Percentiles rank a stretch among this genome's conserved stretches.
phyloP scores from a whole-genome alignment of 176 grass and related monocot species.

The Cenchrus americanus region DNA sequence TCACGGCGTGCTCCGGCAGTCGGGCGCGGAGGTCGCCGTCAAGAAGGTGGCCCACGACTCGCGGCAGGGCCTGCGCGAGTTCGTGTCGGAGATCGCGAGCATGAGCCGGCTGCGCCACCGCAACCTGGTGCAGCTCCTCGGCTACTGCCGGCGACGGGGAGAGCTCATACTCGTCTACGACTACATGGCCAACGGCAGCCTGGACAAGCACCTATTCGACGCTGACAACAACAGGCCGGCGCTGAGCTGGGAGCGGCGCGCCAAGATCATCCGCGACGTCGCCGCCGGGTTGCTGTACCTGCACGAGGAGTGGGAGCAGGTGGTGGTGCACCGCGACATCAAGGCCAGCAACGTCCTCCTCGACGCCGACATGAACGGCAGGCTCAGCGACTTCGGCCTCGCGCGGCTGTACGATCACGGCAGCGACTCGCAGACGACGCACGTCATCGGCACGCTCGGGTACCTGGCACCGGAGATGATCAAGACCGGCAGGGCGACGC shows the following conservation, averaged over 20 bases:
- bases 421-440: conserved; percentile 53
- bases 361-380: conserved; percentile 70
- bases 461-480: conserved; percentile 84
- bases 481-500: conserved; percentile 74
- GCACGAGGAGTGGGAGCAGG: conserved; percentile 88
- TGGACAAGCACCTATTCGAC: conserved; percentile 66
- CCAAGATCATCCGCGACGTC: conserved; percentile 58
- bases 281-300: conserved; percentile 76
- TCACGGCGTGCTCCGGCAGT: conserved; percentile 52
- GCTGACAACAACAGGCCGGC: background rate
- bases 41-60: conserved; percentile 74
- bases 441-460: conserved; percentile 60
- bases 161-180: conserved; percentile 84
- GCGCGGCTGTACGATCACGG: conserved; percentile 77
- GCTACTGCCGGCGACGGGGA: conserved; percentile 69
- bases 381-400: conserved; percentile 86
- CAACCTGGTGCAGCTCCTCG: conserved; percentile 74
- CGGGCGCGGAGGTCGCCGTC: conserved; percentile 59
- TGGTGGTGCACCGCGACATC: conserved; percentile 92
- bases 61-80: conserved; percentile 73
- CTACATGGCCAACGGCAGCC: conserved; percentile 73
- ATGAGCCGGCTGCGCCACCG: conserved; percentile 80
- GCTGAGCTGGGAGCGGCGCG: conserved; percentile 66
- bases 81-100: conserved; percentile 74
- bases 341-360: conserved; percentile 89